A percentile compares a stretch with the other conserved stretches of the same genome.
Conservation (phyloP, 2,329 filamentous ascomycete species). For the Penicillium sp. region DNA sequence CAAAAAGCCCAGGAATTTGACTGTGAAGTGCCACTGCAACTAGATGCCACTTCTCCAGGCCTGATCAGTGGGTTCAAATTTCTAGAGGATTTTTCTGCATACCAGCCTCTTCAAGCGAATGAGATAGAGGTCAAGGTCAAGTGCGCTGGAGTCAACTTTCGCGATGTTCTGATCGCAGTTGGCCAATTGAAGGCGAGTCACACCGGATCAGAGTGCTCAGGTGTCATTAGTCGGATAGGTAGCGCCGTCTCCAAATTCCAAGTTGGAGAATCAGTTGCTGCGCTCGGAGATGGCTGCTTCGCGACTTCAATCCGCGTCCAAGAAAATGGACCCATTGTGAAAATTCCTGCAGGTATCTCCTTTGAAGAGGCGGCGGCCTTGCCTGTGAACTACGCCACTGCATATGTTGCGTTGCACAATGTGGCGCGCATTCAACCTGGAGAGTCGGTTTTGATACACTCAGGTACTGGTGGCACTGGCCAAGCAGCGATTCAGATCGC, state of each 20-base stretch:
- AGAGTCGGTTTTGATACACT: constrained; percentile 21
- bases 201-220: constrained; percentile 6
- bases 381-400: constrained; percentile 8
- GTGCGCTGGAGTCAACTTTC: too few species aligned
- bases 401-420: constrained; percentile 10
- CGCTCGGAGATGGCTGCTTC: constrained; percentile 2
- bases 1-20: too few species aligned
- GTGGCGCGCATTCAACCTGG: constrained; percentile 2
- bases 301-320: constrained; percentile 7
- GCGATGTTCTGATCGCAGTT: constrained; percentile 2
- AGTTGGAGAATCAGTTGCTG: constrained; percentile 13
- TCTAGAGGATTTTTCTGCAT: not conserved
- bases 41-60: not conserved
- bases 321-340: not conserved
- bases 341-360: constrained; percentile 5
- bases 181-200: constrained; percentile 1
- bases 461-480: constrained; percentile 13
- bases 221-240: constrained; percentile 10
- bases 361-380: constrained; percentile 11
- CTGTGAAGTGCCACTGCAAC: too few species aligned
- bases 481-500: constrained; percentile 27
- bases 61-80: constrained; percentile 1
- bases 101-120: not conserved
- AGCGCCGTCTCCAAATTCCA: not conserved
- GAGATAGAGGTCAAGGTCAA: constrained; percentile 11